A percentile compares a stretch with the other conserved stretches of the same genome.
Conservation (phyloP, 371 early-diverging fungal genomes). For the Mucor circinelloides region DNA sequence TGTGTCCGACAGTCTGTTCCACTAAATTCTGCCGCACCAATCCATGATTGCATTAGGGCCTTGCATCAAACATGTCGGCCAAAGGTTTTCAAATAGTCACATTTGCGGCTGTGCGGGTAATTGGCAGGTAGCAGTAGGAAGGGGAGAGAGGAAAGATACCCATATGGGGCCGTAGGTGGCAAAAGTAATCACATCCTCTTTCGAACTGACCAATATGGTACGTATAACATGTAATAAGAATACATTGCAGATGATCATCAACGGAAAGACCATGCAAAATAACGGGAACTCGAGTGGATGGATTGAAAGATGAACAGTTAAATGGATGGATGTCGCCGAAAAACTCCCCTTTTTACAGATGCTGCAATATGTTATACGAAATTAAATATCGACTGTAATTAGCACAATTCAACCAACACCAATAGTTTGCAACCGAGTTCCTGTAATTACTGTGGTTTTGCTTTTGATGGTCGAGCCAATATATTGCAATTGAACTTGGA, state of each 20-base stretch:
- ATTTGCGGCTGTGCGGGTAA: background rate
- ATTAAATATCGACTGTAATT: background rate
- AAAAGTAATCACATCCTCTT: slow-evolving; percentile 25
- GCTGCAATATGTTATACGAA: background rate
- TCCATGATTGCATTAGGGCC: background rate
- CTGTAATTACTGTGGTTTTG: background rate
- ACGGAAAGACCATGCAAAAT: background rate
- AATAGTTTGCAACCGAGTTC: background rate
- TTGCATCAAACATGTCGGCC: background rate
- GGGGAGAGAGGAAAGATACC: background rate
- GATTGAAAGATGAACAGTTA: background rate
- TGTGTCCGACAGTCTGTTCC: background rate
- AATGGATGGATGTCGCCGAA: slow-evolving; percentile 18
- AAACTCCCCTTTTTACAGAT: background rate
- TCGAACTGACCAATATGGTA: slow-evolving; percentile 36
- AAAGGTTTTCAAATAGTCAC: background rate
- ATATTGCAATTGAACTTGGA: background rate
- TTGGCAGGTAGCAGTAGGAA: background rate
- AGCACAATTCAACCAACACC: background rate
- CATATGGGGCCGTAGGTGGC: slow-evolving; percentile 1
- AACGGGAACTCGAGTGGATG: background rate
- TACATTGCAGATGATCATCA: background rate
- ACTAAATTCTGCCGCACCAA: background rate
- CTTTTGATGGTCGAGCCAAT: background rate
- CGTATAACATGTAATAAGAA: slow-evolving; percentile 2